These are phyloP conservation scores for Ophiostoma populinum DNA, from an alignment of 2,329 filamentous ascomycete species.

Conservation along the genomic window DNA sequence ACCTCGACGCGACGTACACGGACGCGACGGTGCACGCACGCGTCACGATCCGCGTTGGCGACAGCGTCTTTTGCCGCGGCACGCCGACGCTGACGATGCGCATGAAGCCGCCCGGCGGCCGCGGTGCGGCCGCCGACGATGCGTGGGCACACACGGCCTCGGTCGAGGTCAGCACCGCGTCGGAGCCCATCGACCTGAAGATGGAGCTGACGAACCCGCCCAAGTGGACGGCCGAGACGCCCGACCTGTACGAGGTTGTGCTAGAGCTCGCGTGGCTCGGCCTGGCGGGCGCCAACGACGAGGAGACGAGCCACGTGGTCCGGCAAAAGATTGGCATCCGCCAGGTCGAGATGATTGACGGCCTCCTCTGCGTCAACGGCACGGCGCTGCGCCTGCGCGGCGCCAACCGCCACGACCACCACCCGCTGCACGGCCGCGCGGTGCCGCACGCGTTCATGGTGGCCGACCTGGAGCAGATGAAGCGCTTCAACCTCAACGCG, in stretches of 20 bases:
- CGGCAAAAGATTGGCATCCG: conserved; percentile 45
- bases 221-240: conserved; percentile 55
- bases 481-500: conserved; percentile 53
- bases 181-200: conserved; percentile 12
- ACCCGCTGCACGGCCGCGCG: conserved; percentile 43
- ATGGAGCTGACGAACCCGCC: conserved; percentile 32
- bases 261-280: conserved; percentile 20
- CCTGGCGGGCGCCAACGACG: neutral
- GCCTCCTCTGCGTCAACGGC: conserved; percentile 46
- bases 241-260: conserved; percentile 39
- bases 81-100: conserved; percentile 17
- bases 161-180: neutral
- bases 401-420: conserved; percentile 55
- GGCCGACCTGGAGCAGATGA: conserved; percentile 49
- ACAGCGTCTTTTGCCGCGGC: conserved; percentile 18
- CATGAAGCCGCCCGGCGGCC: neutral
- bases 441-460: conserved; percentile 45
- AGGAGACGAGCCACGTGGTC: conserved; percentile 21
- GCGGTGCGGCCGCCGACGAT: no score
- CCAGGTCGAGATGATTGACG: conserved; percentile 42
- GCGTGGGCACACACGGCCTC: neutral
- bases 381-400: conserved; percentile 42
- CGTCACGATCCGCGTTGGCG: conserved; percentile 23
- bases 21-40: conserved; percentile 31
- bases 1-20: conserved; percentile 33